A percentile compares a stretch with the other conserved stretches of the same genome.
Evolutionary conservation across 768 basidiomycete genomes (phyloP).

Genomic region (Clitopilus hobsonii): DNA sequence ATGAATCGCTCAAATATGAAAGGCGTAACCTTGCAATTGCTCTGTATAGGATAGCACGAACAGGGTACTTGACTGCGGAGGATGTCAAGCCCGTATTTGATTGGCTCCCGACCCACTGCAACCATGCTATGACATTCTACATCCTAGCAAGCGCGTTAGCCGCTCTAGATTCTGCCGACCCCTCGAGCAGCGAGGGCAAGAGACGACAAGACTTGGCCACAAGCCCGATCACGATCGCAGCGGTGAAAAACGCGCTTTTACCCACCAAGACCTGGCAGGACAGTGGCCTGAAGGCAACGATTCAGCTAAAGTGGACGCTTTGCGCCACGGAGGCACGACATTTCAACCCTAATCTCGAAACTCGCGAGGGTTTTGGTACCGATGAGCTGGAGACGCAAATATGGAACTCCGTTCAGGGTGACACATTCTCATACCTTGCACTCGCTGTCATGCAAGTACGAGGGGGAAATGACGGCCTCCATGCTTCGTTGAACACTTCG

Average conservation of each 20-base stretch:
- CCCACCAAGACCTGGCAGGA: slow-evolving; percentile 61
- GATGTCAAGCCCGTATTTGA: slow-evolving; percentile 66
- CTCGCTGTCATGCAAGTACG: slow-evolving; percentile 55
- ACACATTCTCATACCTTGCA: slow-evolving; percentile 72
- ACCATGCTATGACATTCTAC: slow-evolving; percentile 67
- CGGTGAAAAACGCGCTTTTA: slow-evolving; percentile 57
- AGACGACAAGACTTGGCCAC: slow-evolving; percentile 44
- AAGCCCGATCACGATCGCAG: slow-evolving; percentile 41
- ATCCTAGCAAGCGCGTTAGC: slow-evolving; percentile 60
- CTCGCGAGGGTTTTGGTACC: slow-evolving; percentile 61
- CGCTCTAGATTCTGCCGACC: slow-evolving; percentile 64
- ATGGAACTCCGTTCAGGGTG: slow-evolving; percentile 79
- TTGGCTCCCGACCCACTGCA: slow-evolving; percentile 64
- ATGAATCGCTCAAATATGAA: slow-evolving; percentile 72
- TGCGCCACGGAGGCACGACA: slow-evolving; percentile 76
- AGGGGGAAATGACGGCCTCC: slow-evolving; percentile 31
- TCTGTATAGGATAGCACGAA: slow-evolving; percentile 56
- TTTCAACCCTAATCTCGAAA: slow-evolving; percentile 60
- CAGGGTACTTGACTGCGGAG: slow-evolving; percentile 52
- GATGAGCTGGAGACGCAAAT: slow-evolving; percentile 80
- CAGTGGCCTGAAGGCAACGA: slow-evolving; percentile 60
- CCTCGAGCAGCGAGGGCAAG: slow-evolving; percentile 37
- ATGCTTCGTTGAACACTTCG: slow-evolving; percentile 29
- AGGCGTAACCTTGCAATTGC: slow-evolving; percentile 62
- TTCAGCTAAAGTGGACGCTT: slow-evolving; percentile 86